Evolutionary conservation across 306 rosid genomes (phyloP).

Genomic region (Heteromeles arbutifolia): DNA sequence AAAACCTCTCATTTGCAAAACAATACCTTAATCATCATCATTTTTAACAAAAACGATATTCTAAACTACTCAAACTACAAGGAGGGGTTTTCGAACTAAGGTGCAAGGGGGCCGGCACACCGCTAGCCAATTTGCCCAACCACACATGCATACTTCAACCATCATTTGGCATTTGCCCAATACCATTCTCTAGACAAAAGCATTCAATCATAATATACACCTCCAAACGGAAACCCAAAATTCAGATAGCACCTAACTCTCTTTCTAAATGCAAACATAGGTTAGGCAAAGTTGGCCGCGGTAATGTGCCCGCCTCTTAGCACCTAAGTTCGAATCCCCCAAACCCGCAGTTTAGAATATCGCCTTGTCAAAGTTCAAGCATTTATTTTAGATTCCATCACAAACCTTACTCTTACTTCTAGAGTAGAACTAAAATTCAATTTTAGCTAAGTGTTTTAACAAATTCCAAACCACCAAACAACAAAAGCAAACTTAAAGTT

Average conservation of each 20-base stretch:
- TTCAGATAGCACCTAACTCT: background rate
- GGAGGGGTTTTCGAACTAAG: background rate
- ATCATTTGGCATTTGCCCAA: background rate
- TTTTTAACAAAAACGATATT: background rate
- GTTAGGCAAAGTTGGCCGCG: background rate
- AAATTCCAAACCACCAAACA: background rate
- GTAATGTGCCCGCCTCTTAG: background rate
- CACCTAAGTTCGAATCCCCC: background rate
- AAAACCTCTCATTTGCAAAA: background rate
- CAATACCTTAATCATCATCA: background rate
- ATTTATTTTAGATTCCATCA: too few relatives aligned
- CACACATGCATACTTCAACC: background rate
- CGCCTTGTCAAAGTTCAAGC: background rate
- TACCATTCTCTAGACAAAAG: background rate
- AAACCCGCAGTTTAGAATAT: background rate
- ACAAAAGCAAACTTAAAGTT: background rate
- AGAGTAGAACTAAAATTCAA: background rate
- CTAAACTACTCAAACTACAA: background rate
- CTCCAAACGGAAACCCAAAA: background rate
- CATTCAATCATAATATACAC: background rate
- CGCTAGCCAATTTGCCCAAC: background rate
- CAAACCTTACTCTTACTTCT: background rate
- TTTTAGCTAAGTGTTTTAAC: background rate
- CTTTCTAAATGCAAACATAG: background rate
- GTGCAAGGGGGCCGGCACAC: background rate